Evolutionary conservation across 495 filamentous ascomycete species (phyloP).

Genomic region (Glonium stellatum): DNA sequence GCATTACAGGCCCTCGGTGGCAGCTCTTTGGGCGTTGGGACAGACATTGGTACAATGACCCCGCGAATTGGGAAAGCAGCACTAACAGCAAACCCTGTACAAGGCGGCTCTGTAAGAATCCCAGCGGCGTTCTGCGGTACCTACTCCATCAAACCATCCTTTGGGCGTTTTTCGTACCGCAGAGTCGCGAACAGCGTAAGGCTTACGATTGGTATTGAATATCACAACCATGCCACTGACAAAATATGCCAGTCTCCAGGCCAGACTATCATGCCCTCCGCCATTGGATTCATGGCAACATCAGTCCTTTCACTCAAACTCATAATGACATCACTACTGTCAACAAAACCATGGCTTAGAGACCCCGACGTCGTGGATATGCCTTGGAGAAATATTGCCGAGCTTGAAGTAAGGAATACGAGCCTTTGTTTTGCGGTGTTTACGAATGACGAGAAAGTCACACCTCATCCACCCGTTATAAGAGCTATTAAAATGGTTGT

Average conservation of each 20-base stretch:
- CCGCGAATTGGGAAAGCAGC: too few species aligned
- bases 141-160: neutral
- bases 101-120: constrained; percentile 14
- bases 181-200: neutral
- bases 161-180: neutral
- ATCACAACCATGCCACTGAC: too few species aligned
- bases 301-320: too few species aligned
- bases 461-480: neutral
- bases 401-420: neutral
- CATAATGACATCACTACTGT: neutral
- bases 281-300: too few species aligned
- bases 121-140: neutral
- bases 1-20: constrained; percentile 17
- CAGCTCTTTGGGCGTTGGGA: constrained; percentile 22
- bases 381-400: neutral
- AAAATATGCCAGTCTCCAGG: too few species aligned
- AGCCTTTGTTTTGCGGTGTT: constrained; percentile 1
- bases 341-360: neutral
- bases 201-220: too few species aligned
- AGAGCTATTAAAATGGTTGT: too few species aligned
- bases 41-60: constrained; percentile 29
- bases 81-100: too few species aligned
- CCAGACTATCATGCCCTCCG: too few species aligned
- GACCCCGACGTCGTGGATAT: neutral
- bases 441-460: constrained; percentile 1